Base-by-base conservation (phyloP, 805 yeast species). In the Saturnispora quitensis region DNA sequence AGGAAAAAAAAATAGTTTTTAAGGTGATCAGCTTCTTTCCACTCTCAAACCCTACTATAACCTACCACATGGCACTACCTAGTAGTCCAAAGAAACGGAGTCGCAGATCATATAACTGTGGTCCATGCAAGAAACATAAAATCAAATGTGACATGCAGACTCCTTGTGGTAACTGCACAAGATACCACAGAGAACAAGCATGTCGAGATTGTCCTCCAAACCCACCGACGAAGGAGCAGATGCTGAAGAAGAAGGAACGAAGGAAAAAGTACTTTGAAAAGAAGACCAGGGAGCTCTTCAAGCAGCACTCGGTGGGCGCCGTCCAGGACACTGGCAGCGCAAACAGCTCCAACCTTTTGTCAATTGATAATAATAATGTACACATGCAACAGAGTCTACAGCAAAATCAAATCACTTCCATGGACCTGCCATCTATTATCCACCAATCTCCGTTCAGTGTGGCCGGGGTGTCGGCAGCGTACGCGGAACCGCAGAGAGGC, bases 81-180 rank as follows among this genome's bases (percentile, higher is more conserved):
- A 31, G 33, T 31, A 8, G 20, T 22, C 35, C 44, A 13, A 58
- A 49, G 18, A 71, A 70, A 55, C 59, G 76, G 51, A 72, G 70
- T 47, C 62, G 82, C 53, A 64, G 81, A 43, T 73, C 78, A n/a
- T 77, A 77, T 58, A 73, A 74, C 50, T 78, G 82, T 60, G 82
- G 81, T 1, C 80, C 79, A 2, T 78, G 82, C 56, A 75, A 75
- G 56, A 61, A 66, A n/a, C 72, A 74, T 52, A 77, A 78, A 60
- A 74, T 76, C 58, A 76, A 75, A 58, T 78, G 82, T 62, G 80
- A 78, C 55, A 69, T 75, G 52, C 58, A 65, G 45, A 63, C 64
- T 7, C 81, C 81, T 0, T 77, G 82, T 58, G 63, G 72, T 2
- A 68, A 75, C 24, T 77, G 82, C 56, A 31, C 47, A 10, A 55